Base-by-base conservation (phyloP, 345 rosid species). In the Eucalyptus sp. region DNA sequence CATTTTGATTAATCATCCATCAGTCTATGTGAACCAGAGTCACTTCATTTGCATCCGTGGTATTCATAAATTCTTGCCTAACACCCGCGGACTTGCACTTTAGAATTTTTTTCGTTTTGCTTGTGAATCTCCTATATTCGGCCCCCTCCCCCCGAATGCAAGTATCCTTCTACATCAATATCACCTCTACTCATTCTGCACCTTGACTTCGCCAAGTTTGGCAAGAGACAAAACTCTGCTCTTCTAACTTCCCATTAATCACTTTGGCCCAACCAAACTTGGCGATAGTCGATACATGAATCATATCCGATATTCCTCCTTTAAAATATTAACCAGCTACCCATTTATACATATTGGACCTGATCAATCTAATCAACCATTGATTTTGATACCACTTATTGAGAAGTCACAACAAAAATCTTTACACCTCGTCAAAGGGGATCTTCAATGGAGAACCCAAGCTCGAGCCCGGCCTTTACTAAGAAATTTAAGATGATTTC, bases 361-460 rank as follows among this genome's bases (percentile, higher is more conserved):
- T 9, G 13, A 18, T 10, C 7, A 37, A 37, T 71, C 25, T 22
- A 71, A 37, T 18, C 81, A 37, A 71, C 3, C 13, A 10, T 20
- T 71, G 46, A 71, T 13, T 71, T 16, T 68, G 80, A 31, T 17
- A 37, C 8, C 81, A 37, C 27, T 71, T 71, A 2, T 37, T 71
- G 25, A 71, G 25, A 71, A 37, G 37, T 71, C 44, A 37, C 46
- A 71, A 71, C 13, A 18, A 37, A 10, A 71, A 71, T 9, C 8
- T 3, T 3, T 37, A 10, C 22, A 2, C 25, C 46, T 71, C 0
- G 0, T 18, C 14, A 71, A 37, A 24, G 24, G 80, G 10, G 24
- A 68, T 54, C 25, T 9, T 24, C 4, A 54, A 4, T 4, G 60
- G 5, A 22, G 60, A 54, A 41, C 14, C 81, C 46, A 71, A 37